Evolutionary conservation across 1,139 yeast genomes (phyloP), one percentile per base, ranked within the genome.

Genomic region (Candida sp.): DNA sequence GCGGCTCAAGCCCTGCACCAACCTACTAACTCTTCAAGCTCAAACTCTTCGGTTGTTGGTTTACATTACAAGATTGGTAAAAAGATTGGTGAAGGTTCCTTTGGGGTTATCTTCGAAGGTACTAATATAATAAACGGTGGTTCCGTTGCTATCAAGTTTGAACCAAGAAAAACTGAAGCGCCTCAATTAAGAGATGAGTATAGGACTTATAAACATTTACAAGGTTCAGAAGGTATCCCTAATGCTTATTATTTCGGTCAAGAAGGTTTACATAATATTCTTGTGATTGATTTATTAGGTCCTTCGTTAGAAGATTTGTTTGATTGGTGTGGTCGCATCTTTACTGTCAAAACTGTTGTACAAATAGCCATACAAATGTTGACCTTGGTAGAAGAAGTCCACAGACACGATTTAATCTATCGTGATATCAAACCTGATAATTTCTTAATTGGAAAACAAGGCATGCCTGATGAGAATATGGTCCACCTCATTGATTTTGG

Each of bases 391-490:
- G 91, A 89, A 68, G 80, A 84, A 47, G 90, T 91, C 47, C 98
- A 91, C 68, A 87, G 86, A 53, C 90, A 87, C 64, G 91, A 88
- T 63, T 77, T 91, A 53, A 91, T 91, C 54, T 91, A 91, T 68
- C 77, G 98, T 60, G 98, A 91, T 66, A 91, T 91, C 60, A 91
- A 91, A 69, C 98, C 98, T 8, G 98, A 91, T 66, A 91, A 91
- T 68, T 91, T 91, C 57, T 77, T 91, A 55, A 87, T 93, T 61
- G 95, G 95, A 38, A 75, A 81, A 54, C 84, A 79, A 58, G 82
- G 82, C 15, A 61, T 76, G 52, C 63, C 69, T 9, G 75, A 70
- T 48, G 77, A 70, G 53, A 72, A 73, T 55, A 61, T 68, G 48
- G 84, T 85, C 42, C 87, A 84, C 57, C 66, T 85, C 58, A 87